These are phyloP conservation scores for Suhomyces sp. DNA, from an alignment of 805 yeast species.

Conservation along the genomic window DNA sequence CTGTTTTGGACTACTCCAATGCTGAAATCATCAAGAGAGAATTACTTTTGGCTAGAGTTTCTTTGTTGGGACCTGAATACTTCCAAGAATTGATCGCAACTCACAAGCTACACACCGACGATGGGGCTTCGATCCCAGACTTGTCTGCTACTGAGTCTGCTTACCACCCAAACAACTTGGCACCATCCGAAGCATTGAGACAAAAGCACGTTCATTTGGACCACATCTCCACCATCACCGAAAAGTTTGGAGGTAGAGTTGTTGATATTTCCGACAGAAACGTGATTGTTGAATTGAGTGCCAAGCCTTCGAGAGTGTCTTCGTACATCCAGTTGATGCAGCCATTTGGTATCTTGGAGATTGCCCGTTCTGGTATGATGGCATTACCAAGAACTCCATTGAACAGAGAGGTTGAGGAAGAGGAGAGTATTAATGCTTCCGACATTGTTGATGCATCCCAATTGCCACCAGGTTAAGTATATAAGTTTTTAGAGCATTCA, in stretches of 20 bases:
- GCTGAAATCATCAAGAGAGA: slow-evolving; percentile 91
- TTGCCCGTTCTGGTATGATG: slow-evolving; percentile 98
- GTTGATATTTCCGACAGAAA: slow-evolving; percentile 91
- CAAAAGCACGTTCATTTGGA: slow-evolving; percentile 87
- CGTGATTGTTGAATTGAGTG: slow-evolving; percentile 90
- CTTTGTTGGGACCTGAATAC: slow-evolving; percentile 96
- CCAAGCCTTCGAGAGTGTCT: slow-evolving; percentile 87
- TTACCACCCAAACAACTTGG: slow-evolving; percentile 85
- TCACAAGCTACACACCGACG: slow-evolving; percentile 53
- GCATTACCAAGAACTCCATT: slow-evolving; percentile 95
- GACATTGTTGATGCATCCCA: slow-evolving; percentile 83
- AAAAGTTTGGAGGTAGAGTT: slow-evolving; percentile 88
- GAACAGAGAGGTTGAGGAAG: slow-evolving; percentile 44
- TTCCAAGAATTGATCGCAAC: slow-evolving; percentile 91
- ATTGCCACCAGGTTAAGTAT: slow-evolving; percentile 85
- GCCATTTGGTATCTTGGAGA: slow-evolving; percentile 95
- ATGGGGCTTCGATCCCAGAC: slow-evolving; percentile 41
- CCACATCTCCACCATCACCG: slow-evolving; percentile 74
- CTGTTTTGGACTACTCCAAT: slow-evolving; percentile 90
- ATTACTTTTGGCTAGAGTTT: slow-evolving; percentile 84
- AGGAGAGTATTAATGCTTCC: slow-evolving; percentile 49
- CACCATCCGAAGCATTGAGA: slow-evolving; percentile 89
- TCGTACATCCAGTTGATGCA: slow-evolving; percentile 84
- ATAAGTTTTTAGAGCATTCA: no score
- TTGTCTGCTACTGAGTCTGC: slow-evolving; percentile 43